Evolutionary conservation across 148 eudicot species (phyloP).

Genomic region (Chenopodium quinoa): DNA sequence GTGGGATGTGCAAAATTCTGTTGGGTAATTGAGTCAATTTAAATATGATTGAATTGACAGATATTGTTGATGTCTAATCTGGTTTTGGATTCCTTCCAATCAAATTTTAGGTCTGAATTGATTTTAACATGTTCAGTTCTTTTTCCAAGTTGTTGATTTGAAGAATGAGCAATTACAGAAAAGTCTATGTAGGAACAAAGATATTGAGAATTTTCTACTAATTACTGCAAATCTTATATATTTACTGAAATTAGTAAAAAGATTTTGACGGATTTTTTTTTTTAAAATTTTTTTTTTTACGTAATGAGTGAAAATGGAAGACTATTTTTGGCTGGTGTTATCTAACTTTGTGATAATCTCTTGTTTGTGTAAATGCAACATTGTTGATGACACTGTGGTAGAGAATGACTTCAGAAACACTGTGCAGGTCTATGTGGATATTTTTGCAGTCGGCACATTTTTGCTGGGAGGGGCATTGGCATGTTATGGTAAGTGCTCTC

Average conservation of each 20-base stretch:
- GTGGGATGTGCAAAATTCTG: background rate
- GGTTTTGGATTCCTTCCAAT: background rate
- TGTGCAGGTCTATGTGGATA: slow-evolving; percentile 82
- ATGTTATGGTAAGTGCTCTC: slow-evolving; percentile 67
- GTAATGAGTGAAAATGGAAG: background rate
- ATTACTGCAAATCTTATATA: no score
- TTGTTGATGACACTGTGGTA: slow-evolving; percentile 7
- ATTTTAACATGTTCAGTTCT: background rate
- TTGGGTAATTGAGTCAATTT: background rate
- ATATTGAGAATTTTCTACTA: background rate
- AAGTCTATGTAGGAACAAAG: background rate
- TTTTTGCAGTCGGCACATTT: slow-evolving; percentile 55
- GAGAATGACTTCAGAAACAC: slow-evolving; percentile 10
- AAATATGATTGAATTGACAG: background rate
- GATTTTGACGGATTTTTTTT: background rate
- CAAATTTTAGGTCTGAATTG: background rate
- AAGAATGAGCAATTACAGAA: background rate
- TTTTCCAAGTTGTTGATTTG: background rate
- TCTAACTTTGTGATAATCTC: background rate
- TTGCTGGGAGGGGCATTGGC: slow-evolving; percentile 87
- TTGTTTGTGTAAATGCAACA: slow-evolving; percentile 1
- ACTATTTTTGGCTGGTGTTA: background rate
- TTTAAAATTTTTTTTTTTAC: background rate
- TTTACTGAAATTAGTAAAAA: background rate
- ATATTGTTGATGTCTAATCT: background rate